A percentile compares a stretch with the other conserved stretches of the same genome.
phyloP scores from a whole-genome alignment of 1,284 basidiomycete genomes.

The Tilletia horrida region DNA sequence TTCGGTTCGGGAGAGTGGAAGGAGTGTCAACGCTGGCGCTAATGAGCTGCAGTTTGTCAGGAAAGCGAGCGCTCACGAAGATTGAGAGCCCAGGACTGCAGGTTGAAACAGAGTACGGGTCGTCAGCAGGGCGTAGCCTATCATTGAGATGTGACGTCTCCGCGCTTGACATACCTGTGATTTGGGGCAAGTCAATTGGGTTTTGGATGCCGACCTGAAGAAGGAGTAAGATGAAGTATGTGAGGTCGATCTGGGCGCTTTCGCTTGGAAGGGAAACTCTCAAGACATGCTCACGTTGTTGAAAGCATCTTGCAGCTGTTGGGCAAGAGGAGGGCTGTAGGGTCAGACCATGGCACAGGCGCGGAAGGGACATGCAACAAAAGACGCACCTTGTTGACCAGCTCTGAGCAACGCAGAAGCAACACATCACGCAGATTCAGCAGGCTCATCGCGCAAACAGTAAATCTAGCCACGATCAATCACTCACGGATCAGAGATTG shows the following conservation, averaged over 20 bases:
- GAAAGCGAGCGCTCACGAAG: slow-evolving; percentile 38
- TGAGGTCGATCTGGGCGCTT: background rate
- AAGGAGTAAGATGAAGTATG: slow-evolving; percentile 15
- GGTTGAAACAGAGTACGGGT: background rate
- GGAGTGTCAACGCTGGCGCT: background rate
- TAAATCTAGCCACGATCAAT: no score
- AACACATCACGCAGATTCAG: background rate
- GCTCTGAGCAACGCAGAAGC: slow-evolving; percentile 9
- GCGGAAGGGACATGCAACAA: background rate
- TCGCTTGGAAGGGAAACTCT: no score
- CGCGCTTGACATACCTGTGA: slow-evolving; percentile 48
- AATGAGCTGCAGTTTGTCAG: background rate
- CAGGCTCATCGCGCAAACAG: background rate
- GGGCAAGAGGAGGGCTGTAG: slow-evolving; percentile 7
- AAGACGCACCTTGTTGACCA: slow-evolving; percentile 21
- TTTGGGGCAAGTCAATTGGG: slow-evolving; percentile 61
- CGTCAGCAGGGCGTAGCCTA: background rate
- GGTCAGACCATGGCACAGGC: background rate
- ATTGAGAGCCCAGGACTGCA: slow-evolving; percentile 54
- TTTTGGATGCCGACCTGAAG: slow-evolving; percentile 46
- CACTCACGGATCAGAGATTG: slow-evolving; percentile 23
- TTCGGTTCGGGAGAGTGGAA: background rate
- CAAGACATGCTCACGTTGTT: slow-evolving; percentile 28
- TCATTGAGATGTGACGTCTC: slow-evolving; percentile 57
- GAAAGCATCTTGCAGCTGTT: slow-evolving; percentile 42